Base-by-base conservation (phyloP, 176 grass and related monocot species). In the Carex cristatella region DNA sequence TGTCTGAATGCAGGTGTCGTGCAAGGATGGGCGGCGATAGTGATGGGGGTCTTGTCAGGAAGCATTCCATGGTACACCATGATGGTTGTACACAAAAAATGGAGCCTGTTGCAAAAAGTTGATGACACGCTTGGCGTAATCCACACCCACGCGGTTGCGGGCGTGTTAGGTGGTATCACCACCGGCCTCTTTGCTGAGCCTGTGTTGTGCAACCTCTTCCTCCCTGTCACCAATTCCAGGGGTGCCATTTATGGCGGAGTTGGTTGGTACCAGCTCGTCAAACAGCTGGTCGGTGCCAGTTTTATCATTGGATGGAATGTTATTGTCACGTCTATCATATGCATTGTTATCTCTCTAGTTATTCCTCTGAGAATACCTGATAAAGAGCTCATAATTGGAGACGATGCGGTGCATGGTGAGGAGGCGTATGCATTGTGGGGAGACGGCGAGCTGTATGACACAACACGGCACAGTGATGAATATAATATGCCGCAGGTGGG, bases 351-450 rank as follows among this genome's bases (percentile, higher is more conserved):
- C 65, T 84, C 82, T 33, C 5, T 81, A 40, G 59, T 91, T 14
- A 86, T 93, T 37, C 90, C 91, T 35, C 49, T 95, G 6, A 86
- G 93, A 5, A 93, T 95, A 89, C 2, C 87, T 5, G 87, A 91
- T 3, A 85, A 95, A 10, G 66, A 95, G 83, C 87, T 95, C 5
- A 30, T 87, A 14, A 79, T 95, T 44, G 95, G 95, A 28, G 95
- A 98, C 42, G 95, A 95, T 64, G 91, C 96, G 10, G 96, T 84
- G 71, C 93, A 98, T 54, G 93, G 96, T 15, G 96, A 98, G 91
- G 96, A 98, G 91, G 93, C 96, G 0, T 98, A 98, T 49, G 96
- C 96, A 7, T 83, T 98, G 19, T 98, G 96, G 93, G 96, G 91
- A 2, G 96, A 98, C 35, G 91, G 96, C 15, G 96, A 98, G 93